These are phyloP conservation scores for Penicillium pancosmium DNA, from an alignment of 495 filamentous ascomycete genomes.

Conservation along the genomic window DNA sequence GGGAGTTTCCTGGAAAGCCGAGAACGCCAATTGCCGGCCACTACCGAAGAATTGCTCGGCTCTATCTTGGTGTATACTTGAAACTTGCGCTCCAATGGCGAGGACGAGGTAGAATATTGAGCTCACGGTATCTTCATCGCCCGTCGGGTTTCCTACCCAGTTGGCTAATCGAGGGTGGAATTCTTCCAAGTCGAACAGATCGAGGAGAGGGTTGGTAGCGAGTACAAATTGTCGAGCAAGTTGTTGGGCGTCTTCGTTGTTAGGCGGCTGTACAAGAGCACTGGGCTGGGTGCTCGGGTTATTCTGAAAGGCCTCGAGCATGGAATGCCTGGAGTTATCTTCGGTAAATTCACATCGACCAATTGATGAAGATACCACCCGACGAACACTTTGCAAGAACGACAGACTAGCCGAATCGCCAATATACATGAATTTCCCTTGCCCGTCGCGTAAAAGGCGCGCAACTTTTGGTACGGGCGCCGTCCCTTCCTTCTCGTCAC, in stretches of 20 bases:
- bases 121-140: conserved; percentile 48
- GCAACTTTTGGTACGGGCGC: conserved; percentile 50
- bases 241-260: conserved; percentile 40
- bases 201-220: conserved; percentile 44
- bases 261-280: conserved; percentile 33
- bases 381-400: conserved; percentile 70
- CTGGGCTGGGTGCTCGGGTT: conserved; percentile 38
- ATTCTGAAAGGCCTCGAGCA: conserved; percentile 60
- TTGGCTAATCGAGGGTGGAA: conserved; percentile 40
- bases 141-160: conserved; percentile 46
- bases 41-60: conserved; percentile 59
- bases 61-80: conserved; percentile 43
- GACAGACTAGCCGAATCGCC: conserved; percentile 74
- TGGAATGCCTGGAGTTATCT: conserved; percentile 68
- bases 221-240: conserved; percentile 44
- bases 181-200: conserved; percentile 42
- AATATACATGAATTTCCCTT: conserved; percentile 65
- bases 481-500: conserved; percentile 42
- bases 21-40: conserved; percentile 57
- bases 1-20: conserved; percentile 56
- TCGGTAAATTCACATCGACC: conserved; percentile 68
- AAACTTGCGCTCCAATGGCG: conserved; percentile 61
- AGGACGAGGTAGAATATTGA: conserved; percentile 62
- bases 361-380: conserved; percentile 68
- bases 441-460: conserved; percentile 56